Conservation (phyloP, 257 asterid genomes). For the Rauvolfia tetraphylla region DNA sequence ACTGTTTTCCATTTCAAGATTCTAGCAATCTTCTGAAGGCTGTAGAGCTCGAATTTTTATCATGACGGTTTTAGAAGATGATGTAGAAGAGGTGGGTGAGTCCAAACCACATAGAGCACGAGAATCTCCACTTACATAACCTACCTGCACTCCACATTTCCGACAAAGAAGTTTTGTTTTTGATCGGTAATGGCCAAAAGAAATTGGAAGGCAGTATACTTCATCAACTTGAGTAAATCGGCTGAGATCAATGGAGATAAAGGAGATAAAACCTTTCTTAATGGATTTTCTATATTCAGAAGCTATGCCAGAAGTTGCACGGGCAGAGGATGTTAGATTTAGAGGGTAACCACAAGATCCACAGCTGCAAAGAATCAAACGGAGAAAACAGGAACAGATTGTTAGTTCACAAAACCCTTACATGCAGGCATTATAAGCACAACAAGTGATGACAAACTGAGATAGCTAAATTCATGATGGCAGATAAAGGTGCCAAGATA, state of each 20-base stretch:
- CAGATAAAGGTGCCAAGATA: background rate
- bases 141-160: conserved; percentile 62
- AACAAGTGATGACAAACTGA: background rate
- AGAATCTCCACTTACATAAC: conserved; percentile 62
- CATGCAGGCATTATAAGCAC: background rate
- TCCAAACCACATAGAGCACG: conserved; percentile 59
- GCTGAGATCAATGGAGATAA: conserved; percentile 62
- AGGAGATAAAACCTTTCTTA: conserved; percentile 56
- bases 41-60: conserved; percentile 40
- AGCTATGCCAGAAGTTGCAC: conserved; percentile 48
- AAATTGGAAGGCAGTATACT: conserved; percentile 60
- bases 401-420: conserved; percentile 7
- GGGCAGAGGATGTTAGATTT: conserved; percentile 59
- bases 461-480: background rate
- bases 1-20: conserved; percentile 29
- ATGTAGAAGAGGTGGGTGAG: conserved; percentile 54
- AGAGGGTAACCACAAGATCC: conserved; percentile 82
- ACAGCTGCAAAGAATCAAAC: conserved; percentile 45
- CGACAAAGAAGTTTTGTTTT: conserved; percentile 82
- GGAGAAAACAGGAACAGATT: conserved; percentile 7
- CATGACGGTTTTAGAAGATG: conserved; percentile 53
- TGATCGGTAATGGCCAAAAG: conserved; percentile 47
- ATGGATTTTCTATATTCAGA: conserved; percentile 59
- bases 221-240: conserved; percentile 79
- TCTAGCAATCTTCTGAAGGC: conserved; percentile 17